These are phyloP conservation scores for Vaccinium corymbosum DNA, from an alignment of 148 eudicot genomes.

Conservation along the genomic window DNA sequence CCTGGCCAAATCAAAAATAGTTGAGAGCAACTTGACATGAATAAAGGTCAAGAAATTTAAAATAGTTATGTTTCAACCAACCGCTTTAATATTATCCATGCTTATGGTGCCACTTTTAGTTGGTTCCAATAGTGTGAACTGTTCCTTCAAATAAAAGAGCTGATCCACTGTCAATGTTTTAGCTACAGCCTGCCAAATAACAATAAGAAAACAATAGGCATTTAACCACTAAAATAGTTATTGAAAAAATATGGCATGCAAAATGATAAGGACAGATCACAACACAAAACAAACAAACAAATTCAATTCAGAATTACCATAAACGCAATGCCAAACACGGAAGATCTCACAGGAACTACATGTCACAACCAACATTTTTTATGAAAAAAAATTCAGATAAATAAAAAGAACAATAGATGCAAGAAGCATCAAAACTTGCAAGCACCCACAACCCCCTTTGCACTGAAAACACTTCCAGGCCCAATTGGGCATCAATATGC, in stretches of 20 bases:
- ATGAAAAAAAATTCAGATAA: background rate
- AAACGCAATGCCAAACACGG: background rate
- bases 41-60: background rate
- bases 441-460: background rate
- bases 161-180: conserved; percentile 88
- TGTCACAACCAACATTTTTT: background rate
- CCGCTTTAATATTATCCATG: conserved; percentile 87
- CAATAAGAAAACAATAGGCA: background rate
- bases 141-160: conserved; percentile 76
- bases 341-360: background rate
- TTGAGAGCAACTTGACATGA: conserved; percentile 1
- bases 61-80: conserved; percentile 21
- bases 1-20: conserved; percentile 44
- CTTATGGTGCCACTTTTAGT: conserved; percentile 75
- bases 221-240: background rate
- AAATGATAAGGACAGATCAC: background rate
- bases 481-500: background rate
- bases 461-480: background rate
- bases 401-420: background rate
- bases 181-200: conserved; percentile 67
- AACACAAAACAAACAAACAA: background rate
- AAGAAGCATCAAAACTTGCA: background rate
- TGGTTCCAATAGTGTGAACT: conserved; percentile 74
- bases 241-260: background rate
- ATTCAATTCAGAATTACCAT: background rate